phyloP scores from a whole-genome alignment of 2,329 filamentous ascomycete genomes.

The Hymenoscyphus scutula region DNA sequence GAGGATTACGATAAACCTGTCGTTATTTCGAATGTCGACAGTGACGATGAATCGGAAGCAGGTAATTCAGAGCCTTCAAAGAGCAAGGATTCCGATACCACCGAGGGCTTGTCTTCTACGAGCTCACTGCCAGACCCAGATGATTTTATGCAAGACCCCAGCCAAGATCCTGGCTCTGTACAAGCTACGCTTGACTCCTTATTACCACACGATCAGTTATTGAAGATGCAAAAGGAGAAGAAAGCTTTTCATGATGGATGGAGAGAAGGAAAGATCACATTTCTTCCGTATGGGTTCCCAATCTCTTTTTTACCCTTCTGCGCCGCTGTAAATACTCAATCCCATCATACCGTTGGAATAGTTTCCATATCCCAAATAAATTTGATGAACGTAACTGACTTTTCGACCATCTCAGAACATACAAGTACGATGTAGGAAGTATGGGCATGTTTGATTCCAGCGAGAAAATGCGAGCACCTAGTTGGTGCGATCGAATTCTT shows the following conservation, averaged over 20 bases:
- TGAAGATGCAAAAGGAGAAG: constrained; percentile 67
- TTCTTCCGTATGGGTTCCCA: constrained; percentile 57
- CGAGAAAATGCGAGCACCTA: constrained; percentile 88
- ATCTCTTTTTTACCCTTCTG: not conserved
- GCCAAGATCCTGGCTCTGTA: constrained; percentile 78
- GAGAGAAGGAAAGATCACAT: constrained; percentile 83
- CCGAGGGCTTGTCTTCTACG: constrained; percentile 39
- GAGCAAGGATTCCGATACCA: constrained; percentile 33
- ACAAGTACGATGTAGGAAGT: constrained; percentile 97
- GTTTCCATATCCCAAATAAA: not conserved
- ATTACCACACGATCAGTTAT: constrained; percentile 85
- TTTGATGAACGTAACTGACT: not conserved
- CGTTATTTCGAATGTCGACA: constrained; percentile 41
- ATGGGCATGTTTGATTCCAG: constrained; percentile 91
- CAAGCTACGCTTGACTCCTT: constrained; percentile 86
- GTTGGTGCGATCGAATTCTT: constrained; percentile 95
- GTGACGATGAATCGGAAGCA: constrained; percentile 41
- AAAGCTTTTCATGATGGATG: constrained; percentile 89
- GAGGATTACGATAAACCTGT: constrained; percentile 51
- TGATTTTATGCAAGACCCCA: constrained; percentile 64
- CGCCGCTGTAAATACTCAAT: not conserved
- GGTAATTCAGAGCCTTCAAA: constrained; percentile 31
- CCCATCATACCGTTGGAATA: too few relatives aligned
- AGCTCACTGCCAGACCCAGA: constrained; percentile 57
- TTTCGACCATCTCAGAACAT: constrained; percentile 50